A percentile compares a stretch with the other conserved stretches of the same genome.
phyloP scores from a whole-genome alignment of 2,329 filamentous ascomycete species.

The Emergomyces pasteurianus region DNA sequence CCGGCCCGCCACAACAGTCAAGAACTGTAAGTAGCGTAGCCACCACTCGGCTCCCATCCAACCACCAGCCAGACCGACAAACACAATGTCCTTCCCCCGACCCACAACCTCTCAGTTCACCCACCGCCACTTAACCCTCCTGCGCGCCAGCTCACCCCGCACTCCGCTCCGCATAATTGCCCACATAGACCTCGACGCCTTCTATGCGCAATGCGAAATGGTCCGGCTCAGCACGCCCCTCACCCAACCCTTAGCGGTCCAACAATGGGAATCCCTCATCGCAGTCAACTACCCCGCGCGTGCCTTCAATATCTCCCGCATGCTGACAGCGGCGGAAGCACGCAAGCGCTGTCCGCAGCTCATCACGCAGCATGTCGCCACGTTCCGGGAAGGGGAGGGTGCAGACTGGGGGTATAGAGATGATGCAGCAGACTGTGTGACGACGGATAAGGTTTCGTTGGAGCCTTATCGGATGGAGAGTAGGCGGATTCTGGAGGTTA shows the following conservation, averaged over 20 bases:
- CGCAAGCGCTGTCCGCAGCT: conserved; percentile 75
- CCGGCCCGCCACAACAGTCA: not conserved
- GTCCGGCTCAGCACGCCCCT: conserved; percentile 64
- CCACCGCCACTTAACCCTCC: conserved; percentile 66
- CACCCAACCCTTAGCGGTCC: conserved; percentile 75
- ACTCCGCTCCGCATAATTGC: conserved; percentile 78
- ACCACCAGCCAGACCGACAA: not conserved
- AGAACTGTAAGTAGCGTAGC: not conserved
- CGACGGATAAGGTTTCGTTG: conserved; percentile 82
- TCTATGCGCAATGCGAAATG: conserved; percentile 96
- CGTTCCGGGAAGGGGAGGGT: conserved; percentile 83
- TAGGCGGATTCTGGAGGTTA: conserved; percentile 63
- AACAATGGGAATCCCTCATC: conserved; percentile 92
- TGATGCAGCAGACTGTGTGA: conserved; percentile 66
- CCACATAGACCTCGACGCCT: conserved; percentile 92
- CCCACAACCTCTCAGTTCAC: conserved; percentile 47
- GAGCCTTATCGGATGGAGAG: conserved; percentile 85
- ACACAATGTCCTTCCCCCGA: not conserved
- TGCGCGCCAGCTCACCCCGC: conserved; percentile 57
- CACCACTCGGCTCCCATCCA: not conserved
- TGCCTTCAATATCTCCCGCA: conserved; percentile 63
- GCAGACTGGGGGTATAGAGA: conserved; percentile 77
- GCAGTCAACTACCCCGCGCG: conserved; percentile 93
- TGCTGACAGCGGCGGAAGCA: conserved; percentile 69
- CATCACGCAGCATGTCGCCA: conserved; percentile 83